These are phyloP conservation scores for Leccinum subrobustum DNA, from an alignment of 1,284 basidiomycete species.

Conservation along the genomic window DNA sequence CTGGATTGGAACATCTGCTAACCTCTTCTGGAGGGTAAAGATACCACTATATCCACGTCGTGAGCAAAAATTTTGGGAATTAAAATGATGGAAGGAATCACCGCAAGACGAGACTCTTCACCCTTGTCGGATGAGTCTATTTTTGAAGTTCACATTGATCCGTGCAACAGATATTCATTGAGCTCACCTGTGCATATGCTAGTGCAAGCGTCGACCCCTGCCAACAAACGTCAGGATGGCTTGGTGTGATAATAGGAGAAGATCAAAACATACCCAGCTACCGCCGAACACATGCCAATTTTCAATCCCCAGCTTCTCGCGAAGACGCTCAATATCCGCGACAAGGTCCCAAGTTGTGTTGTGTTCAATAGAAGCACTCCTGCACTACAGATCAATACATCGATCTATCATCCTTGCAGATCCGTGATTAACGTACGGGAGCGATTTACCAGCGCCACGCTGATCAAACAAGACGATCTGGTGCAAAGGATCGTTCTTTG, in stretches of 20 bases:
- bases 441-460: conserved; percentile 83
- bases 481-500: conserved; percentile 2
- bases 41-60: conserved; percentile 60
- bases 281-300: conserved; percentile 94
- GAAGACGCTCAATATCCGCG: conserved; percentile 82
- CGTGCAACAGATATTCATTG: background rate
- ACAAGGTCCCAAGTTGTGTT: conserved; percentile 97
- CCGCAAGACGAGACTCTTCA: conserved; percentile 83
- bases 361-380: conserved; percentile 73
- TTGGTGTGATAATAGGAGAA: background rate
- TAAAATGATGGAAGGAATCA: conserved; percentile 25
- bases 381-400: conserved; percentile 32
- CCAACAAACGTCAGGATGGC: background rate
- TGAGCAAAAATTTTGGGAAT: background rate
- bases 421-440: conserved; percentile 52
- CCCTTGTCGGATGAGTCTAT: conserved; percentile 77
- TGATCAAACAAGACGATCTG: conserved; percentile 84
- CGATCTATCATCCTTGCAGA: background rate
- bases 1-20: background rate
- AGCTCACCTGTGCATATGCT: conserved; percentile 77
- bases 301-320: conserved; percentile 71
- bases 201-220: conserved; percentile 91
- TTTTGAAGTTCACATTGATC: conserved; percentile 1
- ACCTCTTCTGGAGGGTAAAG: conserved; percentile 82
- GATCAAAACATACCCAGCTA: conserved; percentile 63